phyloP scores from a whole-genome alignment of 2,329 filamentous ascomycete species.

The Monilinia fructigena region DNA sequence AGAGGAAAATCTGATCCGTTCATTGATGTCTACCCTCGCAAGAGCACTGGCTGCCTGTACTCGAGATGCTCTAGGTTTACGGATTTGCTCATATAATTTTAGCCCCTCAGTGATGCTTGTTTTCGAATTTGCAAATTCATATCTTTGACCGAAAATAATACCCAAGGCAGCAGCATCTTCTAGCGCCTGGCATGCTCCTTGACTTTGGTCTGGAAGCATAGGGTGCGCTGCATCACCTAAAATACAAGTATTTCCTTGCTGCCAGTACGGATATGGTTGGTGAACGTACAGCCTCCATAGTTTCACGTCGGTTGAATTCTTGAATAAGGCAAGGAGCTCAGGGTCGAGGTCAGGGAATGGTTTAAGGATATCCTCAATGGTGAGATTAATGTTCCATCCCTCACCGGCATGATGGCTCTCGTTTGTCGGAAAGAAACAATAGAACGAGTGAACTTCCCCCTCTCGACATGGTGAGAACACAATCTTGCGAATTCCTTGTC shows the following conservation, averaged over 20 bases:
- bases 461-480: conserved; percentile 44
- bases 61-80: conserved; percentile 52
- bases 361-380: conserved; percentile 58
- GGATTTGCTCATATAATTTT: conserved; percentile 49
- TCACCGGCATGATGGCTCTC: conserved; percentile 34
- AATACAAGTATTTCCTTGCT: conserved; percentile 52
- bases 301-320: conserved; percentile 37
- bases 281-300: conserved; percentile 46
- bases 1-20: conserved; percentile 45
- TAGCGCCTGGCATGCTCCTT: conserved; percentile 53
- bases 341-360: conserved; percentile 60
- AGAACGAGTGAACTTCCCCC: conserved; percentile 43
- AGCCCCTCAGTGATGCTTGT: conserved; percentile 43
- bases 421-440: conserved; percentile 42
- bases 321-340: conserved; percentile 31
- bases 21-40: conserved; percentile 59
- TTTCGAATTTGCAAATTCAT: conserved; percentile 21
- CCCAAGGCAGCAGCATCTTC: conserved; percentile 43
- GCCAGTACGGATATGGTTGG: conserved; percentile 57
- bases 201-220: conserved; percentile 67
- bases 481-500: conserved; percentile 44
- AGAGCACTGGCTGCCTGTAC: conserved; percentile 57
- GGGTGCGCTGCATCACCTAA: conserved; percentile 67
- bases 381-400: conserved; percentile 33
- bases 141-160: conserved; percentile 35